A percentile compares a stretch with the other conserved stretches of the same genome.
These are phyloP conservation scores for Blepharisma japonicum DNA, from an alignment of 73 alveolate species.

Conservation along the genomic window DNA sequence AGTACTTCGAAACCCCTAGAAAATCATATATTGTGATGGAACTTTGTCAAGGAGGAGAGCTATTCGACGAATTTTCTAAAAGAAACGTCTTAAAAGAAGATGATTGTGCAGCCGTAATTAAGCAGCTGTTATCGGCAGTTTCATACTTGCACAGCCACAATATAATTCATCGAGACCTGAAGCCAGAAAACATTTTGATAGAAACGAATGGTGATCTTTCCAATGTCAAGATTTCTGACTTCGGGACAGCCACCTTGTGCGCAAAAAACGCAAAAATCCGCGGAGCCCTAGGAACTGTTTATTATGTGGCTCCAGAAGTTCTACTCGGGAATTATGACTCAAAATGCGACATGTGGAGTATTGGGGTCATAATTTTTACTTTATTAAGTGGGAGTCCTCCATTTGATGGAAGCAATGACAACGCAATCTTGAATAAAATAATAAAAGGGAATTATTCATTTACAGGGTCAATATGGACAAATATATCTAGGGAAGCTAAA, in stretches of 20 bases:
- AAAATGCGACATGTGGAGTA: constrained; percentile 5
- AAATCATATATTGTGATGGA: constrained; percentile 13
- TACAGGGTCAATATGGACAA: constrained; percentile 41
- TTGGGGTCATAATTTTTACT: not conserved
- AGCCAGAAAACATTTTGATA: constrained; percentile 31
- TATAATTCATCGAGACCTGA: constrained; percentile 25
- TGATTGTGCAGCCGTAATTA: constrained; percentile 21
- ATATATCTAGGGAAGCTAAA: constrained; percentile 63
- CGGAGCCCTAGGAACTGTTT: constrained; percentile 30
- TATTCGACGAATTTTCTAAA: constrained; percentile 20
- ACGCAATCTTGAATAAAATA: constrained; percentile 32
- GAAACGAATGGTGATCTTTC: not conserved
- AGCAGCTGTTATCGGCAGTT: constrained; percentile 29
- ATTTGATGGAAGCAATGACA: constrained; percentile 11
- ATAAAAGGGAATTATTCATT: constrained; percentile 30
- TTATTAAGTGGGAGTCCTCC: constrained; percentile 16
- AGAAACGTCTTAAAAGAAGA: constrained; percentile 14
- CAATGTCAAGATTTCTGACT: constrained; percentile 13
- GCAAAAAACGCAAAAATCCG: constrained; percentile 2
- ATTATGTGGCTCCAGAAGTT: constrained; percentile 23
- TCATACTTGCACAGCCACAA: constrained; percentile 7
- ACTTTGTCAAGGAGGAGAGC: constrained; percentile 31
- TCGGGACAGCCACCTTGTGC: constrained; percentile 22
- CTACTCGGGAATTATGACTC: not conserved
- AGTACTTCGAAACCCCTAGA: constrained; percentile 9